phyloP scores from a whole-genome alignment of 768 basidiomycete species.

The Rhodotorula kratochvilovae region DNA sequence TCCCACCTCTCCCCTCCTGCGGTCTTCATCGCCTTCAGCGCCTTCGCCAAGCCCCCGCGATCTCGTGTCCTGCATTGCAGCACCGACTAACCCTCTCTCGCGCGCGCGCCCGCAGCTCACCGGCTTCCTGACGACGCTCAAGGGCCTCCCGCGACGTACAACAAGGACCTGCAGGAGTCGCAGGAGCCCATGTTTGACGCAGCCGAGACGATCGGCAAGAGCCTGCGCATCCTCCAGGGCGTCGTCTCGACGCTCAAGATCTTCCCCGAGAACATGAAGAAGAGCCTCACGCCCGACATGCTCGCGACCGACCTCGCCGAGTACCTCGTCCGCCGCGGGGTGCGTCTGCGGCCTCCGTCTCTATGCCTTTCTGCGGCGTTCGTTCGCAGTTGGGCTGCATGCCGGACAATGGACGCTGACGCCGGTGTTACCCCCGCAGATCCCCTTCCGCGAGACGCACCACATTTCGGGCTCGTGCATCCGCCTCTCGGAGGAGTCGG shows the following conservation, averaged over 20 bases:
- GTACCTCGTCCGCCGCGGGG: conserved; percentile 97
- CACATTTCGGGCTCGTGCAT: conserved; percentile 96
- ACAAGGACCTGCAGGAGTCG: conserved; percentile 98
- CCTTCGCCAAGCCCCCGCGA: no score
- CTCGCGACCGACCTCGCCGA: conserved; percentile 98
- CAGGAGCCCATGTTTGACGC: conserved; percentile 96
- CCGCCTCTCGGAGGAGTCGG: conserved; percentile 78
- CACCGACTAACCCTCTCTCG: neutral
- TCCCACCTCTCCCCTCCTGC: neutral
- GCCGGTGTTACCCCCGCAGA: no score
- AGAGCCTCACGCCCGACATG: conserved; percentile 91
- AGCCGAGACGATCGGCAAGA: conserved; percentile 81
- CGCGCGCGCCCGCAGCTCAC: conserved; percentile 65
- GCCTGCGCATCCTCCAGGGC: conserved; percentile 86
- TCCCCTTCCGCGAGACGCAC: conserved; percentile 97
- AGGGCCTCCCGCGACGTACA: conserved; percentile 98
- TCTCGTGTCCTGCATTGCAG: neutral
- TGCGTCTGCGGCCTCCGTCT: conserved; percentile 50
- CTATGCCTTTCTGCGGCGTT: no score
- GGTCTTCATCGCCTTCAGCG: no score
- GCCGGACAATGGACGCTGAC: no score
- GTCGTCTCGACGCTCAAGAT: conserved; percentile 90
- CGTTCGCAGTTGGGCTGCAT: no score
- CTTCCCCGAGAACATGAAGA: conserved; percentile 80
- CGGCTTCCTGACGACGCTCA: conserved; percentile 94